Percentiles rank a stretch among this genome's conserved stretches.
phyloP scores from a whole-genome alignment of 1,284 basidiomycete species.

The Apiotrichum siamense region DNA sequence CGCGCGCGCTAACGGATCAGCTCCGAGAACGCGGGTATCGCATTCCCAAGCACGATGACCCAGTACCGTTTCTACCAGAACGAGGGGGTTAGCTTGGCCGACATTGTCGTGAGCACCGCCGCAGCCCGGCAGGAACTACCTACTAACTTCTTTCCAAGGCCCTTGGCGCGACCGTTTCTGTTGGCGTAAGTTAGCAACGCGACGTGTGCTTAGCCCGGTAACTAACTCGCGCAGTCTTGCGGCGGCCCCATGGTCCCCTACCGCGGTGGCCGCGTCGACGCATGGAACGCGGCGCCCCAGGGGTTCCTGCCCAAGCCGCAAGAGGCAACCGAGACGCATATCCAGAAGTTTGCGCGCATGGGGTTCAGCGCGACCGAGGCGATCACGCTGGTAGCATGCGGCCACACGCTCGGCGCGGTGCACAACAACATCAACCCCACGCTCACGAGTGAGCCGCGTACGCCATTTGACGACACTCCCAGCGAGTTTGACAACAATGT shows the following conservation, averaged over 20 bases:
- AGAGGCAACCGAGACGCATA: conserved; percentile 12
- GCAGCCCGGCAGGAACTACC: background rate
- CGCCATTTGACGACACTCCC: conserved; percentile 8
- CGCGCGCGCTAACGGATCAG: background rate
- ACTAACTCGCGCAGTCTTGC: conserved; percentile 1
- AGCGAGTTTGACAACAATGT: conserved; percentile 14
- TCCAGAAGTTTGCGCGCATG: conserved; percentile 18
- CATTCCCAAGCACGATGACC: conserved; percentile 5
- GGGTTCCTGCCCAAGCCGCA: conserved; percentile 14
- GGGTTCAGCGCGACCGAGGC: conserved; percentile 14
- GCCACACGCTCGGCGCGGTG: conserved; percentile 20
- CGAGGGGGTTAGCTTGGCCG: conserved; percentile 13
- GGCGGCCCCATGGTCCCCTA: conserved; percentile 17
- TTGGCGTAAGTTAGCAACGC: conserved; percentile 1
- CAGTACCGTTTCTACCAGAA: conserved; percentile 14
- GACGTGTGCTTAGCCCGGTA: too few relatives aligned
- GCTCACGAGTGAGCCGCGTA: conserved; percentile 4
- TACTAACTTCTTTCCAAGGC: conserved; percentile 3
- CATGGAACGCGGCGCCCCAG: background rate
- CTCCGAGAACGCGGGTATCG: conserved; percentile 10
- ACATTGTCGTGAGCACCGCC: conserved; percentile 6
- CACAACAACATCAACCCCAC: conserved; percentile 10
- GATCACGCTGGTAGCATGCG: conserved; percentile 17
- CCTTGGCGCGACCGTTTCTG: conserved; percentile 14
- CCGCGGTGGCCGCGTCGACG: conserved; percentile 13